Base-by-base conservation (phyloP, 306 rosid genomes). In the Psophocarpus tetragonolobus region DNA sequence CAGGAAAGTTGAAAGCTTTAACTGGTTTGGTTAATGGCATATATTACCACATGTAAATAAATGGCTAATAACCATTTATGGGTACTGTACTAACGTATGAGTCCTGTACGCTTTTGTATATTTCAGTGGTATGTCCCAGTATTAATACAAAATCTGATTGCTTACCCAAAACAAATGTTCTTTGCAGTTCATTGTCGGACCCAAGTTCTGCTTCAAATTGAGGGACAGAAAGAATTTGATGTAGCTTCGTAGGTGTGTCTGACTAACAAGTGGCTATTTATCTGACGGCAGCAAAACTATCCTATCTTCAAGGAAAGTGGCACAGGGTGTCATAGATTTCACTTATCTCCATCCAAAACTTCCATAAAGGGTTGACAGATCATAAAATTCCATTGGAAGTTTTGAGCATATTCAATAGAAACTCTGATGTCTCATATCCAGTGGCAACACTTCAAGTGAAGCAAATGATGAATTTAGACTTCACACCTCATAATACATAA, bases 251-350 rank as follows among this genome's bases (percentile, higher is more conserved):
- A 78, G 60, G 15, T 35, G 56, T 18, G 58, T 21, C 33, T 58
- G 3, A 54, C 29, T 20, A 66, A 83, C 53, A 45, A 65, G 73
- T 35, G 29, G 60, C 38, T 17, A 67, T 73, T 78, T 78, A 57
- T 77, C 71, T 12, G 36, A 75, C 2, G 41, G 72, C 57, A 57
- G 44, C 62, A 57, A 67, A 68, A 68, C 68, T 13, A 26, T 3
- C 35, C 69, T 42, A 23, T 38, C 45, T 47, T 78, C 67, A 21
- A 78, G 67, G 44, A 24, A 68, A n/a, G n/a, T n/a, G 67, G 65
- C 10, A 35, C 58, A 53, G 26, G 38, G 68, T 8, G 71, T 44
- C 71, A 23, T 10, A 38, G 50, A 71, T 23, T 30, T 63, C 41
- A 30, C 36, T 48, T 32, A 30, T 24, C 62, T 63, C 70, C 74